Conservation (phyloP, 139 green algal genomes). For the Micractinium sp. region DNA sequence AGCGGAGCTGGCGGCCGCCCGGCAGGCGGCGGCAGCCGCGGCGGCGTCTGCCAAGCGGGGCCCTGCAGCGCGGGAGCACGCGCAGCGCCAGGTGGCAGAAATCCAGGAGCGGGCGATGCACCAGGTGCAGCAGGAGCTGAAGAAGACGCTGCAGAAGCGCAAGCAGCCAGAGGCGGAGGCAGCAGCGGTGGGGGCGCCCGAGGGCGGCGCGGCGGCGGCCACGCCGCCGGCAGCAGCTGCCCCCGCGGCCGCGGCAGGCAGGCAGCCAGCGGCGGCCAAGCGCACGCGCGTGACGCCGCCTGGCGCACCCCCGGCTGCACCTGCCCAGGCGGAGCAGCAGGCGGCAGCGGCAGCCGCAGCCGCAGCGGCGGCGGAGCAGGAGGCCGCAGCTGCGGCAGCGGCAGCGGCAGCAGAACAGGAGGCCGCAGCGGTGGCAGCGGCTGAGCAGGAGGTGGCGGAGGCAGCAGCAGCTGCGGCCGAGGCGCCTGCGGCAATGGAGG, state of each 20-base stretch:
- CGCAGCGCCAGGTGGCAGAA: conserved; percentile 3
- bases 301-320: too few relatives aligned
- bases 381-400: neutral
- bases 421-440: neutral
- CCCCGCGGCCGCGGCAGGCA: neutral
- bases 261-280: conserved; percentile 11
- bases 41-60: neutral
- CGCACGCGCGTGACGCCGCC: conserved; percentile 20
- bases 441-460: neutral
- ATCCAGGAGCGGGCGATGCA: conserved; percentile 24
- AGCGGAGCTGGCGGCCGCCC: neutral
- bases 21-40: conserved; percentile 6
- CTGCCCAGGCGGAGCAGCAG: too few relatives aligned
- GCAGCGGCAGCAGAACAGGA: neutral
- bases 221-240: neutral
- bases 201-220: neutral
- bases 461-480: neutral
- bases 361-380: too few relatives aligned
- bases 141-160: conserved; percentile 36
- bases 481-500: conserved; percentile 6
- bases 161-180: conserved; percentile 14
- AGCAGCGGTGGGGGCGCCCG: neutral
- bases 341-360: too few relatives aligned
- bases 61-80: conserved; percentile 4
- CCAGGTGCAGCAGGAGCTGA: conserved; percentile 34